Base-by-base conservation (phyloP, 768 basidiomycete species). In the Lepiota brunneoincarnata region DNA sequence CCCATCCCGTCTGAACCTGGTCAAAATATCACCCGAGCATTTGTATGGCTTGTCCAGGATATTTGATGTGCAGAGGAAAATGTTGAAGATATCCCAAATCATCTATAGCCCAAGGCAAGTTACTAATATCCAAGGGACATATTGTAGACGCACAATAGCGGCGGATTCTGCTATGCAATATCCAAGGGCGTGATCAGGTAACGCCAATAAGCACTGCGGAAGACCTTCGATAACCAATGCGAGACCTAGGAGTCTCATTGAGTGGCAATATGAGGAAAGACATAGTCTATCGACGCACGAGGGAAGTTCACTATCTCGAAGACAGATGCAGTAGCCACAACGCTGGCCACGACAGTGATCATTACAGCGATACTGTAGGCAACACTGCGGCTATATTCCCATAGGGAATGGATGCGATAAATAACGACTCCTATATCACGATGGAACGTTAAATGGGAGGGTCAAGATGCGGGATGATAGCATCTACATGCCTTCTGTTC, bases 1-100 rank as follows among this genome's bases (percentile, higher is more conserved):
- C 7, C 51, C 42, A n/a, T 52, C 42, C 14, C 41, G n/a, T 9
- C 36, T 44, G 31, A 44, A 44, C n/a, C 42, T 34, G 15, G 4
- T 23, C 20, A 43, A 26, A 9, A 52, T 14, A 18, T 44, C 51
- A 9, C 17, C 15, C 4, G 41, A 36, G 12, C 42, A 52, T 21
- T 24, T 26, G 24, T 52, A 43, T 4, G 51, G 42, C 20, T 5
- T 52, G 4, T 41, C 41, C 18, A 52, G 15, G 2, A n/a, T 36
- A 4, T 24, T 52, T n/a, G 41, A 34, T 4, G 40, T 43, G 26
- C 41, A 51, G 20, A 51, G 14, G 18, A 42, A 4, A 2, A 51
- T 15, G 17, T 42, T 51, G 28, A 51, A 51, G 5, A 51, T 42
- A 20, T 51, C 50, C 50, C 50, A 51, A 20, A 42, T 28, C 18